Conservation (phyloP, 768 basidiomycete species). For the Russula compacta region DNA sequence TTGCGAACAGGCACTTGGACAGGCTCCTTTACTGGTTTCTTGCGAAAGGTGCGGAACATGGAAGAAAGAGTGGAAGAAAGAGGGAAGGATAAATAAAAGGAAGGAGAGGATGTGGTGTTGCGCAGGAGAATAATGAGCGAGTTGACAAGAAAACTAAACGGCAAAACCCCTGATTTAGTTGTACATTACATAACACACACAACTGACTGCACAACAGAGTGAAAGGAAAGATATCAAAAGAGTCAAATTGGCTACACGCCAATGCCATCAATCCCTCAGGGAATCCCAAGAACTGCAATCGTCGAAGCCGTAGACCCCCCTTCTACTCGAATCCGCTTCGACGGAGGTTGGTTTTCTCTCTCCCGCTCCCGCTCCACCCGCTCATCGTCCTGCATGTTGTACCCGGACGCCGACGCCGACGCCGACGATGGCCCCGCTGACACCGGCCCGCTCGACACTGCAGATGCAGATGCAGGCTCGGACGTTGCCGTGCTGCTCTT, state of each 20-base stretch:
- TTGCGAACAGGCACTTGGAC: conserved; percentile 44
- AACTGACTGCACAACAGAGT: no score
- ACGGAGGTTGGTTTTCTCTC: conserved; percentile 11
- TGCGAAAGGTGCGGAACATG: conserved; percentile 68
- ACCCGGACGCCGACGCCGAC: conserved; percentile 12
- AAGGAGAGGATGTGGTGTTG: not conserved
- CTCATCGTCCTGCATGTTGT: conserved; percentile 17
- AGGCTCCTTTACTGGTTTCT: conserved; percentile 50
- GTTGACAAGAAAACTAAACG: not conserved
- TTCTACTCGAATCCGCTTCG: conserved; percentile 21
- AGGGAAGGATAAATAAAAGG: not conserved
- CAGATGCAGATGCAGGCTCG: conserved; percentile 21
- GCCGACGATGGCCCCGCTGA: conserved; percentile 18
- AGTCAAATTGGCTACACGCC: no score
- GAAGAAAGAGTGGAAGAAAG: conserved; percentile 16
- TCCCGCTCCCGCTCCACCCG: conserved; percentile 10
- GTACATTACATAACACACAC: not conserved
- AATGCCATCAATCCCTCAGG: not conserved
- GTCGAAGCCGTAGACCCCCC: conserved; percentile 15
- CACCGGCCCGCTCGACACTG: conserved; percentile 25
- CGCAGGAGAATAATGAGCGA: conserved; percentile 6
- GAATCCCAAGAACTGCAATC: conserved; percentile 18
- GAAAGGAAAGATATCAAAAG: no score
- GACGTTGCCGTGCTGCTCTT: conserved; percentile 19
- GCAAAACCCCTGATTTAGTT: conserved; percentile 8